A percentile compares a stretch with the other conserved stretches of the same genome.
These are phyloP conservation scores for Pichia scutulata DNA, from an alignment of 805 yeast species.

Conservation along the genomic window DNA sequence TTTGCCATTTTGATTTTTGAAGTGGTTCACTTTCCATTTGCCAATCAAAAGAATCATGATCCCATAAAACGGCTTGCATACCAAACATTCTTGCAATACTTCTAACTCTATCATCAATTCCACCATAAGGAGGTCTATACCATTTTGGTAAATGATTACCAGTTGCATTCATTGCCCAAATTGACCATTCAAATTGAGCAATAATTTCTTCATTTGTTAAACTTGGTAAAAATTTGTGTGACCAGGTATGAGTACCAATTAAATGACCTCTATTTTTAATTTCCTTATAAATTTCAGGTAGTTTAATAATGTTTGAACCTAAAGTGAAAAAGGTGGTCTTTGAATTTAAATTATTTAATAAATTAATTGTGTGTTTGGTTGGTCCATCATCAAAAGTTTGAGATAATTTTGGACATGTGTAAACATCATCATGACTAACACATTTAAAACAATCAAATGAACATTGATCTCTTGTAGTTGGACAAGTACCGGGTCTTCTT, in stretches of 20 bases:
- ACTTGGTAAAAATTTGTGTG: constrained; percentile 76
- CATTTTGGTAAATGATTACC: constrained; percentile 80
- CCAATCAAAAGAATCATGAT: constrained; percentile 90
- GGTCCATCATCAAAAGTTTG: constrained; percentile 98
- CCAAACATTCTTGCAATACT: constrained; percentile 77
- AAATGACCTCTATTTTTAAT: constrained; percentile 62
- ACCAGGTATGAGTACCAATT: constrained; percentile 88
- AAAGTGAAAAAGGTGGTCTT: constrained; percentile 78
- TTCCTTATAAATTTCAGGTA: constrained; percentile 62
- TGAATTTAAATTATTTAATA: constrained; percentile 44
- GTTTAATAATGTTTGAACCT: constrained; percentile 71
- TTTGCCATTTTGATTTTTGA: constrained; percentile 40
- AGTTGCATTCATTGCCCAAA: constrained; percentile 98
- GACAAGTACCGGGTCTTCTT: constrained; percentile 56
- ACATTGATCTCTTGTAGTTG: constrained; percentile 45
- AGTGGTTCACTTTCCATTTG: constrained; percentile 44
- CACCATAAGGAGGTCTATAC: constrained; percentile 97
- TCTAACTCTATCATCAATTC: constrained; percentile 80
- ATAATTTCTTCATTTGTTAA: constrained; percentile 72
- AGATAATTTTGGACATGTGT: constrained; percentile 63
- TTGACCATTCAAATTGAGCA: constrained; percentile 90
- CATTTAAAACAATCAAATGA: constrained; percentile 85
- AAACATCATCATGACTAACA: constrained; percentile 66
- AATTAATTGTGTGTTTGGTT: constrained; percentile 54
- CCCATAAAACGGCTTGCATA: constrained; percentile 85